Percentiles rank a stretch among this genome's conserved stretches.
phyloP scores from a whole-genome alignment of 2,329 filamentous ascomycete genomes.

The Simplicillium aogashimaense region DNA sequence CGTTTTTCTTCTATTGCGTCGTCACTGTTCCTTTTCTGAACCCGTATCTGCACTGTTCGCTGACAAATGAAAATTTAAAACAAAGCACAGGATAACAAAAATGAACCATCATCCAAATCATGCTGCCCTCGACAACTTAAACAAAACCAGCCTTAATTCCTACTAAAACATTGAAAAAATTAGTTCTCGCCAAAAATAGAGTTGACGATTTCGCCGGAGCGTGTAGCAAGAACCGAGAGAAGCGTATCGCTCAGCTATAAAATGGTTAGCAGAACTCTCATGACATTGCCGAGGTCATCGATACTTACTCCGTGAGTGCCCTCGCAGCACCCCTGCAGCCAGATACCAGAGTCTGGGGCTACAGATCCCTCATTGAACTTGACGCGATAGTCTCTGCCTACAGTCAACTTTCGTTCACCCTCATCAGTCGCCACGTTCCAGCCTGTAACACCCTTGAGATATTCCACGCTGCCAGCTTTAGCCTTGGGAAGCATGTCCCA shows the following conservation, averaged over 20 bases:
- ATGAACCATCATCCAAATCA: too few relatives aligned
- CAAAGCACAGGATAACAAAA: too few relatives aligned
- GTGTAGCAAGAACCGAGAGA: constrained; percentile 65
- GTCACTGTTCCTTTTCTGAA: too few relatives aligned
- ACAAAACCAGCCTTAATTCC: too few relatives aligned
- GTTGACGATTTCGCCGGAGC: constrained; percentile 69
- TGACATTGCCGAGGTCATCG: neutral
- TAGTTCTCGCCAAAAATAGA: constrained; percentile 48
- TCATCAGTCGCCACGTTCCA: constrained; percentile 29
- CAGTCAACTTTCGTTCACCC: constrained; percentile 44
- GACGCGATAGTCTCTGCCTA: constrained; percentile 71
- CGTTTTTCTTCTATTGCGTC: too few relatives aligned
- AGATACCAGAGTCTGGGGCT: constrained; percentile 66
- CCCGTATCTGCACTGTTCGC: too few relatives aligned
- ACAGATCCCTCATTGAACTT: constrained; percentile 60
- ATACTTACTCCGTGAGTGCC: constrained; percentile 76
- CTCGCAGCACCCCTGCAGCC: constrained; percentile 92
- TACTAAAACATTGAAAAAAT: too few relatives aligned
- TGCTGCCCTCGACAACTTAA: too few relatives aligned
- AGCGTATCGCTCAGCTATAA: constrained; percentile 67
- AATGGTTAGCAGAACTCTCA: constrained; percentile 1
- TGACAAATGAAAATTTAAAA: too few relatives aligned
- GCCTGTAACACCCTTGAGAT: constrained; percentile 24
- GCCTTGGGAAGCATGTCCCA: constrained; percentile 53
- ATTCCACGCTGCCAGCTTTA: constrained; percentile 17